A percentile compares a stretch with the other conserved stretches of the same genome.
These are phyloP conservation scores for Populus euphratica DNA, from an alignment of 345 rosid species.

Conservation along the genomic window DNA sequence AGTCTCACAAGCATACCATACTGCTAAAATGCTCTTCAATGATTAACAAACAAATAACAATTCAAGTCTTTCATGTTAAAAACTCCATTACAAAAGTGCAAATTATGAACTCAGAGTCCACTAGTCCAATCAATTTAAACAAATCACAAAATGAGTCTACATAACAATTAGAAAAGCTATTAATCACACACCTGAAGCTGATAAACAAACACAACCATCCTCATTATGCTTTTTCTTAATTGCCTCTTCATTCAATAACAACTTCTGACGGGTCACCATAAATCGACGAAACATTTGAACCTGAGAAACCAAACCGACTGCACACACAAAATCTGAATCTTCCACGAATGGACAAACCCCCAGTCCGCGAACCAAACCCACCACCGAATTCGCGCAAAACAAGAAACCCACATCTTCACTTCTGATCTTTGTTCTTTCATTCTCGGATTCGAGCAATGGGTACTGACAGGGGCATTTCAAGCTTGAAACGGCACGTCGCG, in stretches of 20 bases:
- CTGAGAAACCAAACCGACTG: constrained; percentile 1
- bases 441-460: background rate
- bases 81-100: background rate
- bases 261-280: background rate
- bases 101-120: background rate
- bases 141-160: background rate
- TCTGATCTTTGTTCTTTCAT: background rate
- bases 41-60: no score
- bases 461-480: constrained; percentile 4
- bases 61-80: background rate
- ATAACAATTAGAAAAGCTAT: background rate
- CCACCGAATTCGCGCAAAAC: background rate
- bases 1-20: background rate
- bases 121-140: background rate
- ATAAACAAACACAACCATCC: background rate
- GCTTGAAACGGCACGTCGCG: background rate
- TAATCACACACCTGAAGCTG: background rate
- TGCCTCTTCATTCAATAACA: background rate
- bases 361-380: background rate
- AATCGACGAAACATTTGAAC: constrained; percentile 3
- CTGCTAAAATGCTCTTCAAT: background rate
- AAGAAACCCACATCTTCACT: background rate
- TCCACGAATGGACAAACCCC: background rate
- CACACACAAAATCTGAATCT: background rate
- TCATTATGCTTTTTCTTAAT: background rate